phyloP scores from a whole-genome alignment of 2,329 filamentous ascomycete species.

The Penicillium thymicola region DNA sequence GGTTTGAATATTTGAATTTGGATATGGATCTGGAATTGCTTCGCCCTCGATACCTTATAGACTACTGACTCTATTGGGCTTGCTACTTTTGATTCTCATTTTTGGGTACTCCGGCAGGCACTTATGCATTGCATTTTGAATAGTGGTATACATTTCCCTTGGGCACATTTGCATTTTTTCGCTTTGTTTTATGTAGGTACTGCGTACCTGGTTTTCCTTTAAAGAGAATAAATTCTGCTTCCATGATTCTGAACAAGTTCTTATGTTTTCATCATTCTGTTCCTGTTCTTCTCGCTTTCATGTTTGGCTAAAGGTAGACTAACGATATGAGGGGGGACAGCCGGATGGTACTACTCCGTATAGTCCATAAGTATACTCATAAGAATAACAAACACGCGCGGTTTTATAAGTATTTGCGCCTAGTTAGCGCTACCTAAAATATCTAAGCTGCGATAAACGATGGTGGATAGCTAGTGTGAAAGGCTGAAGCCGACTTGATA shows the following conservation, averaged over 20 bases:
- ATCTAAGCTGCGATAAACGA: no score
- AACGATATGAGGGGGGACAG: no score
- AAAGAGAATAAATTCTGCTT: background rate
- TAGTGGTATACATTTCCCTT: background rate
- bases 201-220: background rate
- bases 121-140: background rate
- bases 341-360: no score
- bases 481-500: no score
- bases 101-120: background rate
- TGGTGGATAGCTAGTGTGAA: no score
- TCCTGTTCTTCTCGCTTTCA: background rate
- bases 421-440: no score
- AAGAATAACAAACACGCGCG: no score
- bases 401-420: no score
- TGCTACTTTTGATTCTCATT: background rate
- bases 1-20: background rate
- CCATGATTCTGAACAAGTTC: background rate
- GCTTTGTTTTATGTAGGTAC: background rate
- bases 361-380: no score
- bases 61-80: conserved; percentile 10
- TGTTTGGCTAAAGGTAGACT: background rate
- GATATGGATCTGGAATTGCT: conserved; percentile 1
- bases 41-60: conserved; percentile 6
- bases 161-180: background rate
- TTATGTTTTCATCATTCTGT: background rate